phyloP scores from a whole-genome alignment of 768 basidiomycete species.

The Plicaturopsis crispa region DNA sequence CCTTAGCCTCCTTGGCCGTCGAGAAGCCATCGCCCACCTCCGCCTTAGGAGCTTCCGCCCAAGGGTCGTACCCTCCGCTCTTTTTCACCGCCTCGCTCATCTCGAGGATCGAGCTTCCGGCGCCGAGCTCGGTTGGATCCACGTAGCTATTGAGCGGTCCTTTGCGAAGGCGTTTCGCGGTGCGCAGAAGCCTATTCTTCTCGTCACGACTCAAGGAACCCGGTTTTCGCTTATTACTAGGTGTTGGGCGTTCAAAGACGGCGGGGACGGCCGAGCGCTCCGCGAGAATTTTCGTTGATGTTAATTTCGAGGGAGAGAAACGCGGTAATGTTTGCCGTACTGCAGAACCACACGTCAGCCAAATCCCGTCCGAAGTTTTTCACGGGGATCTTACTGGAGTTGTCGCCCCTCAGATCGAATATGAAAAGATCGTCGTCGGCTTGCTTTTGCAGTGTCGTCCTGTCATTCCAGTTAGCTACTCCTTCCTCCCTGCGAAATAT shows the following conservation, averaged over 20 bases:
- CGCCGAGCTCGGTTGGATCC: conserved; percentile 60
- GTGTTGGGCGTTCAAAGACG: conserved; percentile 50
- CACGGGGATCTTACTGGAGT: conserved; percentile 43
- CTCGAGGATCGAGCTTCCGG: conserved; percentile 58
- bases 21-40: conserved; percentile 6
- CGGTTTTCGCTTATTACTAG: conserved; percentile 35
- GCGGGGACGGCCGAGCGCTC: conserved; percentile 88
- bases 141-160: conserved; percentile 69
- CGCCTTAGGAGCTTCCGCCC: conserved; percentile 28
- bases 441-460: conserved; percentile 58
- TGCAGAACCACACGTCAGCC: conserved; percentile 21
- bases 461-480: no score
- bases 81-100: conserved; percentile 62
- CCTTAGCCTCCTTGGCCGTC: background rate
- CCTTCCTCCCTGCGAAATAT: no score
- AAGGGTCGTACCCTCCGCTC: conserved; percentile 62
- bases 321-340: conserved; percentile 54
- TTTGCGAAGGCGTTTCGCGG: conserved; percentile 63
- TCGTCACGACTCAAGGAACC: conserved; percentile 49
- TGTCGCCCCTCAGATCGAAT: conserved; percentile 76
- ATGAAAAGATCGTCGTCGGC: conserved; percentile 71
- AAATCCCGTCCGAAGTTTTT: no score
- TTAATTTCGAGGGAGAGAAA: conserved; percentile 46
- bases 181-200: conserved; percentile 66
- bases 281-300: conserved; percentile 71